Percentiles rank a stretch among this genome's conserved stretches.
Evolutionary conservation across 805 yeast species (phyloP).

Genomic region (Tetrapisispora iriomotensis): DNA sequence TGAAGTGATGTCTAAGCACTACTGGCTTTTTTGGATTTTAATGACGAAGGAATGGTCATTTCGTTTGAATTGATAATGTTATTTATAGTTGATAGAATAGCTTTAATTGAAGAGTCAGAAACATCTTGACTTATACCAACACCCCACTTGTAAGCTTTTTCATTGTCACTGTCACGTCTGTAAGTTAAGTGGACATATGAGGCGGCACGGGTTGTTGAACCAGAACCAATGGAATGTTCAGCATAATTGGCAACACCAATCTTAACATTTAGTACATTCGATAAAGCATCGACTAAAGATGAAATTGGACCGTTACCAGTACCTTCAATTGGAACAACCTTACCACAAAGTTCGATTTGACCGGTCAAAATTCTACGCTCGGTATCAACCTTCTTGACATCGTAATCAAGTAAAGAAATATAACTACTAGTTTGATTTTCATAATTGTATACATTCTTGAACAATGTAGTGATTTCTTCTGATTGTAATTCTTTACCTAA

Average conservation of each 20-base stretch:
- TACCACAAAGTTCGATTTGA: conserved; percentile 39
- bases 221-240: conserved; percentile 73
- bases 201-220: conserved; percentile 64
- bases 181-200: conserved; percentile 40
- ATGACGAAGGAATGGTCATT: conserved; percentile 16
- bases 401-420: conserved; percentile 37
- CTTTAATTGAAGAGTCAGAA: conserved; percentile 64
- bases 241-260: conserved; percentile 61
- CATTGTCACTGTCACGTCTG: conserved; percentile 9
- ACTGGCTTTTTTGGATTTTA: not conserved
- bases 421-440: conserved; percentile 26
- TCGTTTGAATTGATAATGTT: conserved; percentile 25
- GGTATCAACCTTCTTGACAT: conserved; percentile 30
- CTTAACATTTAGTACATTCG: conserved; percentile 36
- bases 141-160: conserved; percentile 55
- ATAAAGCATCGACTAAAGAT: conserved; percentile 56
- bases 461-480: conserved; percentile 53
- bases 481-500: conserved; percentile 63
- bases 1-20: not conserved
- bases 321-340: conserved; percentile 39
- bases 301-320: conserved; percentile 79
- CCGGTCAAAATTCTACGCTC: conserved; percentile 32
- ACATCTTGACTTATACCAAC: conserved; percentile 81
- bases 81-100: conserved; percentile 58
- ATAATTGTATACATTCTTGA: conserved; percentile 52